phyloP scores from a whole-genome alignment of 2,329 filamentous ascomycete species.

The Coleophoma crateriformis region DNA sequence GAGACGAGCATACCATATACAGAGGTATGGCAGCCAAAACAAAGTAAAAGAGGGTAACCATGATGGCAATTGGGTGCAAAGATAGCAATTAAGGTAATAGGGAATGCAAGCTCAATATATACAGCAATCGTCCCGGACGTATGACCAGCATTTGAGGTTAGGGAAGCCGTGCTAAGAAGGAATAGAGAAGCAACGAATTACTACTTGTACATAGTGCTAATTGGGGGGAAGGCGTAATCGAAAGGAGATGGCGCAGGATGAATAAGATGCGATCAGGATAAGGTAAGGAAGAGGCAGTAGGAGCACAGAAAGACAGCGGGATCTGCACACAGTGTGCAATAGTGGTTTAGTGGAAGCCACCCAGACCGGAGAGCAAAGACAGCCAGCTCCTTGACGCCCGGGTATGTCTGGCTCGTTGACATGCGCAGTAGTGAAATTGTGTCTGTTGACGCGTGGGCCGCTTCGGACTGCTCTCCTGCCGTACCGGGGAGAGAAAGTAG shows the following conservation, averaged over 20 bases:
- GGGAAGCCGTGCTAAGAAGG: background rate
- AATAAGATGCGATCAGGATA: background rate
- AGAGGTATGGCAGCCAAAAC: slow-evolving; percentile 10
- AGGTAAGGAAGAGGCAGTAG: too few species aligned
- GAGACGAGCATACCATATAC: slow-evolving; percentile 16
- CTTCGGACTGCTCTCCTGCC: slow-evolving; percentile 1
- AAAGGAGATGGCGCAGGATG: background rate
- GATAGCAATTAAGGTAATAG: background rate
- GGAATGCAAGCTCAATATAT: background rate
- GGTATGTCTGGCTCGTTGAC: too few species aligned
- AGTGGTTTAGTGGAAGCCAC: background rate
- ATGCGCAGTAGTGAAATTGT: too few species aligned
- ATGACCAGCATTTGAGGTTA: slow-evolving; percentile 2
- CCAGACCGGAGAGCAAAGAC: too few species aligned
- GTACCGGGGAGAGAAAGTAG: background rate
- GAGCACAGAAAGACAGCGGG: background rate
- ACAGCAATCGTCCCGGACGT: slow-evolving; percentile 3
- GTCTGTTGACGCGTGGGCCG: background rate
- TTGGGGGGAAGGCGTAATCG: background rate
- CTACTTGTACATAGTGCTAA: background rate
- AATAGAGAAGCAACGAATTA: background rate
- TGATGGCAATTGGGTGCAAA: slow-evolving; percentile 4
- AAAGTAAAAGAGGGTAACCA: slow-evolving; percentile 16
- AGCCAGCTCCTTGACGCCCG: too few species aligned
- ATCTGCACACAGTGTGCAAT: background rate